phyloP scores from a whole-genome alignment of 306 rosid species.

The Cotoneaster glaucophyllus region DNA sequence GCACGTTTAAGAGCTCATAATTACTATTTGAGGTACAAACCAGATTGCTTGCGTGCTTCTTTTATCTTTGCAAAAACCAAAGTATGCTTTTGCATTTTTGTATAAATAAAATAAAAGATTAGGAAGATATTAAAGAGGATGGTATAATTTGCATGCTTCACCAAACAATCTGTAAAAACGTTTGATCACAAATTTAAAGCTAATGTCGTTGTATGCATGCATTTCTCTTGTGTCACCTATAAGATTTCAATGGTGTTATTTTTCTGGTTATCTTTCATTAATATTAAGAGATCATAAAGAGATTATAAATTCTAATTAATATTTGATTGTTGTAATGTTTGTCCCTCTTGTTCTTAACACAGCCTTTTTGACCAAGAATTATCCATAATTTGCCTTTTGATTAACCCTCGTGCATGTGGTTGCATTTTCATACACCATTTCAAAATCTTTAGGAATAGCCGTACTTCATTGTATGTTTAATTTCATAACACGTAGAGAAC shows the following conservation, averaged over 20 bases:
- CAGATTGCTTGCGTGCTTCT: not conserved
- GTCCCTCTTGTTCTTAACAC: no score
- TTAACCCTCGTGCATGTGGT: not conserved
- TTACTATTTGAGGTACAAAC: not conserved
- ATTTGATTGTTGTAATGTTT: no score
- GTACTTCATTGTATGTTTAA: no score
- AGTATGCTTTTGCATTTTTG: not conserved
- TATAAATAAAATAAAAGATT: not conserved
- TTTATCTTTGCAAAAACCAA: not conserved
- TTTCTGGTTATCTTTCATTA: no score
- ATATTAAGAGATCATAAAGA: no score
- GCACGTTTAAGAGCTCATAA: not conserved
- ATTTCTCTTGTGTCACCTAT: not conserved
- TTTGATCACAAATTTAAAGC: not conserved
- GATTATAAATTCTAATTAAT: no score
- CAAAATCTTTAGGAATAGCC: not conserved
- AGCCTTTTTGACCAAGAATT: no score
- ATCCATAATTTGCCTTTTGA: no score
- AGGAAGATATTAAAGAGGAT: not conserved
- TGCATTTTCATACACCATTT: not conserved
- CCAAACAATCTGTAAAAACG: not conserved
- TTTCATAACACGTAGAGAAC: no score
- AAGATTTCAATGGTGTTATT: no score
- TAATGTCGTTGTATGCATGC: not conserved
- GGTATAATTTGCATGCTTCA: not conserved